Evolutionary conservation across 495 filamentous ascomycete genomes (phyloP).

Genomic region (Hypoxylon lienhwacheense): DNA sequence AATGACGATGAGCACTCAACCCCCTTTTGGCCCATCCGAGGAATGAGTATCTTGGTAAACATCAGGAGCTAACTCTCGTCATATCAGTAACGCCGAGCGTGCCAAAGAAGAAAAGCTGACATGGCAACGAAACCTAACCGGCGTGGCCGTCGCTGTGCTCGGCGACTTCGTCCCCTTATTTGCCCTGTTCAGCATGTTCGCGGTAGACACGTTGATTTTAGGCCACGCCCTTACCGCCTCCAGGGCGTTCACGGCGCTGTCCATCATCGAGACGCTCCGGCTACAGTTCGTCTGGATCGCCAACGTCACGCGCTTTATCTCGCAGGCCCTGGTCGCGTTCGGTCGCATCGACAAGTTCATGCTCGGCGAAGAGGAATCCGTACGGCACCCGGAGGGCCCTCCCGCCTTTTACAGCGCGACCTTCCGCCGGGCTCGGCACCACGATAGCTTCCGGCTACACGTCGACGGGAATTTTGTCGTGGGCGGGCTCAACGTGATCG

Average conservation of each 20-base stretch:
- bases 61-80: too few relatives aligned
- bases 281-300: constrained; percentile 1
- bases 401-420: neutral
- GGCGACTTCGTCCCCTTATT: constrained; percentile 1
- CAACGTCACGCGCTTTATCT: neutral
- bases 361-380: neutral
- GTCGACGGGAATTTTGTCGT: neutral
- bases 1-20: too few relatives aligned
- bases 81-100: neutral
- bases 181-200: neutral
- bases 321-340: neutral
- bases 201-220: neutral
- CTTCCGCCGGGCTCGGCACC: neutral
- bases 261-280: neutral
- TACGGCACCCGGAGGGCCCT: neutral
- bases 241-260: neutral
- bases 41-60: too few relatives aligned
- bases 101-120: neutral
- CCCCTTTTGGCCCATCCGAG: too few relatives aligned
- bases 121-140: constrained; percentile 1
- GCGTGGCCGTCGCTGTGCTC: neutral
- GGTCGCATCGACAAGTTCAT: neutral
- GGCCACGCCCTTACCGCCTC: neutral
- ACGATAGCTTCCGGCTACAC: neutral
- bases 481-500: neutral